These are phyloP conservation scores for Ustilago lituana DNA, from an alignment of 1,284 basidiomycete species.

Conservation along the genomic window DNA sequence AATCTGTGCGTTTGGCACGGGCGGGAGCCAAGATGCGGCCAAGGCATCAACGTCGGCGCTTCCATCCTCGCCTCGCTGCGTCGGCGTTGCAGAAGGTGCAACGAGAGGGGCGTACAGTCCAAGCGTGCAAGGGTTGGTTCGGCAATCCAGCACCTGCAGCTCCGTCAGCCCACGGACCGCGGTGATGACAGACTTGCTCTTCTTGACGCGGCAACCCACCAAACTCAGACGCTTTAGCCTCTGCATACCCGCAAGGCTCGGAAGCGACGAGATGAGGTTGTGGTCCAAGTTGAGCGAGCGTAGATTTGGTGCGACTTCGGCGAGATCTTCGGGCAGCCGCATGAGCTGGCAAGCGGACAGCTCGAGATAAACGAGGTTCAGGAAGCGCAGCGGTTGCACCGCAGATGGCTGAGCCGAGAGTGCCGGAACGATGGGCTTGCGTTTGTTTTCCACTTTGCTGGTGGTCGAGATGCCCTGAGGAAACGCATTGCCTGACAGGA, in stretches of 20 bases:
- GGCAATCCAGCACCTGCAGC: conserved; percentile 59
- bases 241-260: conserved; percentile 42
- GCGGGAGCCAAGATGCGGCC: conserved; percentile 39
- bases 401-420: conserved; percentile 2
- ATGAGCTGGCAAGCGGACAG: conserved; percentile 87
- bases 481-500: conserved; percentile 81
- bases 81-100: conserved; percentile 15
- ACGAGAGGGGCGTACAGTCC: conserved; percentile 64
- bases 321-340: conserved; percentile 76
- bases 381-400: conserved; percentile 70
- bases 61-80: conserved; percentile 8
- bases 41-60: conserved; percentile 5
- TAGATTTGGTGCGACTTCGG: conserved; percentile 80
- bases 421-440: conserved; percentile 10
- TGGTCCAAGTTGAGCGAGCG: conserved; percentile 79
- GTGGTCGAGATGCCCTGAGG: conserved; percentile 34
- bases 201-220: conserved; percentile 59
- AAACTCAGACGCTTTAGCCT: conserved; percentile 61
- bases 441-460: not conserved
- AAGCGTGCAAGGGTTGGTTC: conserved; percentile 64
- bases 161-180: conserved; percentile 49
- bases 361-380: conserved; percentile 91
- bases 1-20: conserved; percentile 58
- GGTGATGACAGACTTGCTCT: conserved; percentile 48
- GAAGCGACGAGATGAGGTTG: conserved; percentile 58